Percentiles rank a stretch among this genome's conserved stretches.
phyloP scores from a whole-genome alignment of 2,329 filamentous ascomycete species.

The Ophiobolus disseminans region DNA sequence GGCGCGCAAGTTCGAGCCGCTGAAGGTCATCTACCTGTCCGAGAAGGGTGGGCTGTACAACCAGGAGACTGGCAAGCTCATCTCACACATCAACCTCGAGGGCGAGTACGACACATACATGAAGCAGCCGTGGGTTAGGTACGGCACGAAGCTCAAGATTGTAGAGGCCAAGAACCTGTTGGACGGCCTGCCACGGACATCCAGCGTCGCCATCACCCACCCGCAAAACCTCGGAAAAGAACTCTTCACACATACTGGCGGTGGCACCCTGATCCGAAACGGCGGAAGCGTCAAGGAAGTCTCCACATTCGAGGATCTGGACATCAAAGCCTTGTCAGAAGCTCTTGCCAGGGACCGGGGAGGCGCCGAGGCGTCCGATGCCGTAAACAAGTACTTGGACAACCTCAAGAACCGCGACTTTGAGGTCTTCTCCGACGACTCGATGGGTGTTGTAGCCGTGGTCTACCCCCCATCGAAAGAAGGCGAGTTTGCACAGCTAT shows the following conservation, averaged over 20 bases:
- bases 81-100: conserved; percentile 95
- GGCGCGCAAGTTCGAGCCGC: conserved; percentile 83
- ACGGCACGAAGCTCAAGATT: conserved; percentile 95
- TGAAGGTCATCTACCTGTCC: conserved; percentile 98
- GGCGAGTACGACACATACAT: conserved; percentile 94
- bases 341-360: conserved; percentile 83
- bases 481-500: conserved; percentile 77
- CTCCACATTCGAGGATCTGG: conserved; percentile 75
- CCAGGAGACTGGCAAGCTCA: conserved; percentile 91
- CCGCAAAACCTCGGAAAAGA: conserved; percentile 96
- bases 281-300: conserved; percentile 87
- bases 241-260: conserved; percentile 93
- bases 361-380: conserved; percentile 79
- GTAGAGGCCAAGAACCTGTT: conserved; percentile 95
- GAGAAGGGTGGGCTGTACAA: conserved; percentile 98
- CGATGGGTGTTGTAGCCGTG: conserved; percentile 90
- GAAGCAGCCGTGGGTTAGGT: conserved; percentile 92
- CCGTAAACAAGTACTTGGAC: conserved; percentile 85
- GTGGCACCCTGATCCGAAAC: conserved; percentile 88
- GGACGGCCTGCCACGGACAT: conserved; percentile 85
- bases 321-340: conserved; percentile 78
- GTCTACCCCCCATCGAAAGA: conserved; percentile 76
- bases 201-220: conserved; percentile 96
- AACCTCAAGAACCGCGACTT: conserved; percentile 79
- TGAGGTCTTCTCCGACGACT: conserved; percentile 92